A percentile compares a stretch with the other conserved stretches of the same genome.
Conservation (phyloP, 306 rosid species). For the Hippophae gyantsensis region DNA sequence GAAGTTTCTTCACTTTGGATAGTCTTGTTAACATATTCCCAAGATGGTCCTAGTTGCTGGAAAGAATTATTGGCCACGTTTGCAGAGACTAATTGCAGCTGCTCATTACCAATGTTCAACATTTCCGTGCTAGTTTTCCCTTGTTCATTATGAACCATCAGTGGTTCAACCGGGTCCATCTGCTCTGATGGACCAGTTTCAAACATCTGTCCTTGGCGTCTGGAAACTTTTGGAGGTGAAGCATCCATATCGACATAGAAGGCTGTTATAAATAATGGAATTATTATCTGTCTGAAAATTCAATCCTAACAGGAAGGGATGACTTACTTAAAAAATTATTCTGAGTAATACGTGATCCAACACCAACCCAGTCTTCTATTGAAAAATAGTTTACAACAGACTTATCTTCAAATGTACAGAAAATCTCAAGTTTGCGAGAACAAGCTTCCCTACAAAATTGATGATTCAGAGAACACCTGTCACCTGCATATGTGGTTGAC, state of each 20-base stretch:
- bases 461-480: conserved; percentile 10
- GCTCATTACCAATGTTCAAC: conserved; percentile 16
- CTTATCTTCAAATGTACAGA: conserved; percentile 9
- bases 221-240: conserved; percentile 18
- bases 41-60: conserved; percentile 21
- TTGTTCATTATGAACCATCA: conserved; percentile 27
- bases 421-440: conserved; percentile 2
- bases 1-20: conserved; percentile 22
- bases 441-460: conserved; percentile 12
- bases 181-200: conserved; percentile 28
- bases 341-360: neutral
- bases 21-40: conserved; percentile 15
- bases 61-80: conserved; percentile 24
- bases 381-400: conserved; percentile 11
- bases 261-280: conserved; percentile 17
- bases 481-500: conserved; percentile 1
- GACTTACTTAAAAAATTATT: neutral
- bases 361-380: conserved; percentile 2
- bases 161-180: conserved; percentile 24
- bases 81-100: conserved; percentile 25
- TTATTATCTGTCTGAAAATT: conserved; percentile 2
- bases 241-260: conserved; percentile 27
- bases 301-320: conserved; percentile 8
- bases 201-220: conserved; percentile 21
- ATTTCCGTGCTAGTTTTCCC: conserved; percentile 16